Evolutionary conservation across 148 eudicot species (phyloP).

Genomic region (Diospyros lotus): DNA sequence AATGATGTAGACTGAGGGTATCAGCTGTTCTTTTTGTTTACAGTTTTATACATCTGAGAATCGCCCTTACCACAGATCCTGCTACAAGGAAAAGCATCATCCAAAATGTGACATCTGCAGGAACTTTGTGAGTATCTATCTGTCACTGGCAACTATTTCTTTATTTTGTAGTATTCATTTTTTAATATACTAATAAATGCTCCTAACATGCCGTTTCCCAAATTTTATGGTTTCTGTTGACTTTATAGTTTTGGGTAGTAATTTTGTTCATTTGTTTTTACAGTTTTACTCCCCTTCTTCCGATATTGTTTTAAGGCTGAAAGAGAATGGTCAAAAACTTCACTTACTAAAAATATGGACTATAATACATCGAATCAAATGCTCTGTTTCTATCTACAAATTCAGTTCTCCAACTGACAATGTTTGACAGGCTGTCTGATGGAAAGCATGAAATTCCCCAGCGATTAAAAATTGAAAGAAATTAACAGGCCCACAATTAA

Average conservation of each 20-base stretch:
- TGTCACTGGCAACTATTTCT: background rate
- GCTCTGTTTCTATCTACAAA: background rate
- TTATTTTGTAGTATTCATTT: background rate
- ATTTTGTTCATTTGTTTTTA: background rate
- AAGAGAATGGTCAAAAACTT: background rate
- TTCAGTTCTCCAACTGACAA: background rate
- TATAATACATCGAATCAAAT: background rate
- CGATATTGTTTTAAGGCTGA: background rate
- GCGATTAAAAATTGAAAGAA: background rate
- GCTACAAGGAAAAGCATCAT: conserved; percentile 85
- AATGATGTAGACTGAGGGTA: background rate
- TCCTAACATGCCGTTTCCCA: background rate
- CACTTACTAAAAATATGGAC: background rate
- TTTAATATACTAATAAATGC: background rate
- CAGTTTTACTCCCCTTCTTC: background rate
- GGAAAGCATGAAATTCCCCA: background rate
- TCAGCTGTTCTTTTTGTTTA: conserved; percentile 11
- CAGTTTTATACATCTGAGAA: conserved; percentile 85
- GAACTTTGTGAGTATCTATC: conserved; percentile 51
- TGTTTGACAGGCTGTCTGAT: background rate
- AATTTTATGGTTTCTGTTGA: background rate
- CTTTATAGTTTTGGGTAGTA: background rate
- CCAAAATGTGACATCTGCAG: conserved; percentile 94
- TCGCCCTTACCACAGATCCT: conserved; percentile 81
- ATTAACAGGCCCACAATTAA: background rate